phyloP scores from a whole-genome alignment of 1,139 yeast species.

The Blastobotrys buckinghamii region DNA sequence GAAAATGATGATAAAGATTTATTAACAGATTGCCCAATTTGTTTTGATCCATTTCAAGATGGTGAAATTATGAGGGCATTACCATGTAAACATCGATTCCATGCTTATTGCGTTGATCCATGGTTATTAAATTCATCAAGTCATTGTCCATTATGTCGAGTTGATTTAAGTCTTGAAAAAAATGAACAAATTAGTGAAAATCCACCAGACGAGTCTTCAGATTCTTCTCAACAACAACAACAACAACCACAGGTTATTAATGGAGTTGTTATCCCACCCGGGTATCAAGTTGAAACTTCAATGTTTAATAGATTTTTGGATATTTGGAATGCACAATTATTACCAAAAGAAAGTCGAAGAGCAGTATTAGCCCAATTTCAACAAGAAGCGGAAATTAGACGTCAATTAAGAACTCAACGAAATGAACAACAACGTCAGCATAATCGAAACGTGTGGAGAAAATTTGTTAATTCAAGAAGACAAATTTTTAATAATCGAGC shows the following conservation, averaged over 20 bases:
- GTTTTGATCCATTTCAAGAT: slow-evolving; percentile 52
- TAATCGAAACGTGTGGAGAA: slow-evolving; percentile 23
- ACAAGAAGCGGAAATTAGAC: slow-evolving; percentile 29
- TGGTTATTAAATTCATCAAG: slow-evolving; percentile 73
- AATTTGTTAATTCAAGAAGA: slow-evolving; percentile 25
- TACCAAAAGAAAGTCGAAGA: slow-evolving; percentile 31
- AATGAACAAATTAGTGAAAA: slow-evolving; percentile 25
- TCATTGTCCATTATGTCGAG: slow-evolving; percentile 78
- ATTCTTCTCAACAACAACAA: not conserved
- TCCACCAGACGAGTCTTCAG: slow-evolving; percentile 19
- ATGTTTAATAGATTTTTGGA: slow-evolving; percentile 31
- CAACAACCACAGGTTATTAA: not conserved
- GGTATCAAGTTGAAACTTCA: slow-evolving; percentile 27
- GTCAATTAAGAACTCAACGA: slow-evolving; percentile 20
- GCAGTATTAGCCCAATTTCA: slow-evolving; percentile 30
- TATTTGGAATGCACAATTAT: slow-evolving; percentile 32
- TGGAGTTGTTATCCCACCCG: slow-evolving; percentile 22
- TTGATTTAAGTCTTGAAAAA: slow-evolving; percentile 40
- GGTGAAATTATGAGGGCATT: slow-evolving; percentile 62
- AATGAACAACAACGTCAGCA: slow-evolving; percentile 15
- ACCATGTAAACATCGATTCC: slow-evolving; percentile 79
- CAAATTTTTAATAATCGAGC: not conserved
- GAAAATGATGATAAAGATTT: not conserved
- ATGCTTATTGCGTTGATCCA: slow-evolving; percentile 72
- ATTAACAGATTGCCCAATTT: slow-evolving; percentile 71